Percentiles rank a stretch among this genome's conserved stretches.
phyloP scores from a whole-genome alignment of 2,329 filamentous ascomycete species.

The Epicoccum sorghinum region DNA sequence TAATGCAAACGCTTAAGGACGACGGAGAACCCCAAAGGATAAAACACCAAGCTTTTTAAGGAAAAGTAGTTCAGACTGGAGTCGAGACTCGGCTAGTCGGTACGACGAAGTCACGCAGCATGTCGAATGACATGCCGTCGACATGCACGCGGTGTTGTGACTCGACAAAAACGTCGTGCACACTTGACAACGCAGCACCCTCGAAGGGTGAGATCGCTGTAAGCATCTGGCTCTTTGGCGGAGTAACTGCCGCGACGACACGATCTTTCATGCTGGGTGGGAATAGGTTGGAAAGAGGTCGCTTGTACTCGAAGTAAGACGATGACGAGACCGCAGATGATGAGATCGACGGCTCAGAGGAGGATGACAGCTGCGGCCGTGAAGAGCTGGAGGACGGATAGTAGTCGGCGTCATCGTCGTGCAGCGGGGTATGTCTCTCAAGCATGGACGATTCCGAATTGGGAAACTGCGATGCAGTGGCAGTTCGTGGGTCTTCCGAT shows the following conservation, averaged over 20 bases:
- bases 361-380: slow-evolving; percentile 37
- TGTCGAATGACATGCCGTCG: slow-evolving; percentile 46
- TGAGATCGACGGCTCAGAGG: slow-evolving; percentile 41
- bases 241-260: slow-evolving; percentile 41
- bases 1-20: slow-evolving; percentile 7
- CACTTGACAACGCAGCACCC: slow-evolving; percentile 32
- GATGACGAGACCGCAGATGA: slow-evolving; percentile 33
- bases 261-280: slow-evolving; percentile 33
- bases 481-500: slow-evolving; percentile 28
- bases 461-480: slow-evolving; percentile 32
- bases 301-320: slow-evolving; percentile 45
- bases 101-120: slow-evolving; percentile 37
- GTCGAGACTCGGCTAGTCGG: slow-evolving; percentile 30
- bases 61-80: slow-evolving; percentile 26
- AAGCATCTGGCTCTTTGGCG: slow-evolving; percentile 33
- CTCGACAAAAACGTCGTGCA: slow-evolving; percentile 42
- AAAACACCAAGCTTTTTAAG: neutral
- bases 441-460: slow-evolving; percentile 17
- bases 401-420: slow-evolving; percentile 22
- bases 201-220: slow-evolving; percentile 44
- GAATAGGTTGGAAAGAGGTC: slow-evolving; percentile 24
- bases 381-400: slow-evolving; percentile 34
- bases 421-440: slow-evolving; percentile 12
- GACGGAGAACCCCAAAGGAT: slow-evolving; percentile 14
- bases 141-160: slow-evolving; percentile 41